A percentile compares a stretch with the other conserved stretches of the same genome.
Conservation (phyloP, 202 grass and related monocot genomes). For the Digitaria exilis region DNA sequence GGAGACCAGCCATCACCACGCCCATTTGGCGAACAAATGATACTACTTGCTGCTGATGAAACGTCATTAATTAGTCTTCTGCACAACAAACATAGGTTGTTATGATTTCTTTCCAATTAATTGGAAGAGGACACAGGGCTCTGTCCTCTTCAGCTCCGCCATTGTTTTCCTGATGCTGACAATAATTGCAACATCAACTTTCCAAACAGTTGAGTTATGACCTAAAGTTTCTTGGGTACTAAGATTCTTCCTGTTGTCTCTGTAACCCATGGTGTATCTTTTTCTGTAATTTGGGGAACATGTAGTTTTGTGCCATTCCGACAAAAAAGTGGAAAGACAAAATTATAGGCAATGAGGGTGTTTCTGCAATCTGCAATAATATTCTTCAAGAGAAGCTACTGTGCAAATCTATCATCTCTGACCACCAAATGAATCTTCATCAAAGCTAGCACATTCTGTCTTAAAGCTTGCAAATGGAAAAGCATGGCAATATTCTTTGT, state of each 20-base stretch:
- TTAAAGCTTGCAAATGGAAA: no score
- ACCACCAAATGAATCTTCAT: no score
- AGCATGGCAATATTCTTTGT: no score
- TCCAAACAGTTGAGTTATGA: background rate
- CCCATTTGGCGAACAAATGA: background rate
- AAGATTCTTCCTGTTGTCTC: background rate
- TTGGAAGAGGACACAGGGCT: background rate
- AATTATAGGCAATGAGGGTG: no score
- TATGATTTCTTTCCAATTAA: background rate
- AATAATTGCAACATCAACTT: slow-evolving; percentile 8
- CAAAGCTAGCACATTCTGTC: no score
- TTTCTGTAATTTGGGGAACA: background rate
- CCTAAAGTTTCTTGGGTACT: background rate
- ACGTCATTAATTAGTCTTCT: background rate
- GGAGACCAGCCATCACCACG: background rate
- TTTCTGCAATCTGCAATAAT: no score
- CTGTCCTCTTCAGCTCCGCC: background rate
- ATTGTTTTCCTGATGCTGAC: background rate
- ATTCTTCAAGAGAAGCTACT: no score
- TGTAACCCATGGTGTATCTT: background rate
- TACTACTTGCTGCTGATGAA: background rate
- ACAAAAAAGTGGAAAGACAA: background rate
- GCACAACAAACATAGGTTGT: background rate
- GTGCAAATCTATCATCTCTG: no score
- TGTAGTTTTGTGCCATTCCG: background rate